Base-by-base conservation (phyloP, 139 green algal genomes). In the Trebouxia sp. region DNA sequence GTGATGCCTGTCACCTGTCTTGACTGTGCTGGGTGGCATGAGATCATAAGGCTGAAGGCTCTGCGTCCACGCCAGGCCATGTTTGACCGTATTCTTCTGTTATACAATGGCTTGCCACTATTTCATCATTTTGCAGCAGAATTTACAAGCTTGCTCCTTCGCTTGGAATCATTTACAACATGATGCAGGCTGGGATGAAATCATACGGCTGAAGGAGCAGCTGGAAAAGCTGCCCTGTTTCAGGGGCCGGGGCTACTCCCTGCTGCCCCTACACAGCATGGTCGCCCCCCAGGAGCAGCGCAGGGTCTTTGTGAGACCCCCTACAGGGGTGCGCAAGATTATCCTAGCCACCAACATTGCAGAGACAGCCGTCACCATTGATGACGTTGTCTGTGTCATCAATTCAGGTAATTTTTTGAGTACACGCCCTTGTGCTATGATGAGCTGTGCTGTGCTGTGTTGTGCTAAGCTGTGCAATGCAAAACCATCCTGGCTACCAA, bases 301-400 rank as follows among this genome's bases (percentile, higher is more conserved):
- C 38, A 85, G 83, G 41, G 91, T 94, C 47, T 95, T 95, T 76
- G 38, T 86, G 38, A 76, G 88, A 12, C 89, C 93, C 17, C 88
- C 89, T 4, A 5, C 32, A 0, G 89, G 90, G 24, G 82, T 91
- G 35, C 88, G 91, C 78, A 97, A 97, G 87, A 85, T 96, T 28
- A 88, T 97, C 37, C 83, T 96, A 30, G 79, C 92, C n/a, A 97
- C 93, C 48, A 97, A 97, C 83, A 95, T 97, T 38, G 93, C 90
- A 3, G 82, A 82, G 65, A 82, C 82, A 17, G 75, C 51, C 0
- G 88, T 97, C 53, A 97, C 93, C 1, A 97, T 97, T 66, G 93
- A 97, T 55, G 93, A 97, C 80, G 84, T 97, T 28, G 88, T 92
- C n/a, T 93, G 84, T 43, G 93, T 97, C 6, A 87, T 97, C 53